Conservation (phyloP, 768 basidiomycete species). For the Boletus rubropictus region DNA sequence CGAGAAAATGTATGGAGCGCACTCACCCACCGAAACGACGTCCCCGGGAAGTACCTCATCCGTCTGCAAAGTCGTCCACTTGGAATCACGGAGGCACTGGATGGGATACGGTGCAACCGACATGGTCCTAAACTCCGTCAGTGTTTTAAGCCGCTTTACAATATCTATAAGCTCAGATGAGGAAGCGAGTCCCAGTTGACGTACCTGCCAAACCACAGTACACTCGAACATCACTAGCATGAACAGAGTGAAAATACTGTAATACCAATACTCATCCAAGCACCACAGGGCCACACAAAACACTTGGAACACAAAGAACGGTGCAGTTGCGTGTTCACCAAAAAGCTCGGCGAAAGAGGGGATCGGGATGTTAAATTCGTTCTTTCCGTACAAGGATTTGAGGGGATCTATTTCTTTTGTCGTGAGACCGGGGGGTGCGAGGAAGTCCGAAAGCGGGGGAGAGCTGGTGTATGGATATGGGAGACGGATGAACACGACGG, state of each 20-base stretch:
- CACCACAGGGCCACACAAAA: slow-evolving; percentile 98
- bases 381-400: slow-evolving; percentile 74
- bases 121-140: slow-evolving; percentile 97
- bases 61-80: slow-evolving; percentile 77
- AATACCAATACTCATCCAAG: slow-evolving; percentile 99
- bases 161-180: neutral
- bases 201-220: slow-evolving; percentile 96
- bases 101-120: slow-evolving; percentile 87
- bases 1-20: slow-evolving; percentile 1
- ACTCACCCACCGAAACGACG: slow-evolving; percentile 73
- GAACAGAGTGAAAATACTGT: slow-evolving; percentile 94
- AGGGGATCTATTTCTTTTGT: slow-evolving; percentile 45
- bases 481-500: slow-evolving; percentile 65
- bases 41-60: slow-evolving; percentile 91
- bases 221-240: slow-evolving; percentile 99
- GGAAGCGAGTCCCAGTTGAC: slow-evolving; percentile 16
- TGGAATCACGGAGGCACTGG: slow-evolving; percentile 68
- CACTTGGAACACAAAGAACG: slow-evolving; percentile 98
- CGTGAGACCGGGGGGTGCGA: slow-evolving; percentile 51
- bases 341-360: slow-evolving; percentile 92
- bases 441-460: slow-evolving; percentile 65
- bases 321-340: slow-evolving; percentile 92
- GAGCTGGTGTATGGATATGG: slow-evolving; percentile 79
- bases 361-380: slow-evolving; percentile 96
- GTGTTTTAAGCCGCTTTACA: slow-evolving; percentile 77